Evolutionary conservation across 768 basidiomycete species (phyloP).

Genomic region (Phanerodontia chrysosporium): DNA sequence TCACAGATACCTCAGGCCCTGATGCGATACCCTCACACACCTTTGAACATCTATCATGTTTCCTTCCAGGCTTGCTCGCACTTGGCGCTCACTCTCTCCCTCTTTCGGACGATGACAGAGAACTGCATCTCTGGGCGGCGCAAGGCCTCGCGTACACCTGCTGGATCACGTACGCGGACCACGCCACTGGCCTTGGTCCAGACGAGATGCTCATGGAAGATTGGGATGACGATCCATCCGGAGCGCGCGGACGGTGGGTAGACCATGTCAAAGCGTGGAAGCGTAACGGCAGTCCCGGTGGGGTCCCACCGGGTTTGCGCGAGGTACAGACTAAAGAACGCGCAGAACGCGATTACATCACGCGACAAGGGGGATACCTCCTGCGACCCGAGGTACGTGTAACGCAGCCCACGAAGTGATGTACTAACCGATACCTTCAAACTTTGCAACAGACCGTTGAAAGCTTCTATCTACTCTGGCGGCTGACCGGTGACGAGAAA

Average conservation of each 20-base stretch:
- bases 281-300: conserved; percentile 25
- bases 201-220: conserved; percentile 42
- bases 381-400: conserved; percentile 63
- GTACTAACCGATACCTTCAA: conserved; percentile 30
- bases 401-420: no score
- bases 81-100: conserved; percentile 64
- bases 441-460: conserved; percentile 69
- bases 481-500: conserved; percentile 57
- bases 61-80: conserved; percentile 73
- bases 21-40: conserved; percentile 34
- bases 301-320: conserved; percentile 50
- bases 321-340: conserved; percentile 20
- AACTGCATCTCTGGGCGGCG: conserved; percentile 72
- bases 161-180: conserved; percentile 69
- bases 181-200: conserved; percentile 64
- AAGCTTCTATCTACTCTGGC: conserved; percentile 69
- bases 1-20: conserved; percentile 46
- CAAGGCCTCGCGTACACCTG: conserved; percentile 72
- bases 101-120: conserved; percentile 10
- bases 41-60: conserved; percentile 81
- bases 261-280: conserved; percentile 42
- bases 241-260: conserved; percentile 24
- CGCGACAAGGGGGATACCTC: conserved; percentile 46
- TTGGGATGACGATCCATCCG: conserved; percentile 3
- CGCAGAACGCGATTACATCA: conserved; percentile 45